Percentiles rank a stretch among this genome's conserved stretches.
phyloP scores from a whole-genome alignment of 208 protist genomes.

The Leishmania martiniquensis region DNA sequence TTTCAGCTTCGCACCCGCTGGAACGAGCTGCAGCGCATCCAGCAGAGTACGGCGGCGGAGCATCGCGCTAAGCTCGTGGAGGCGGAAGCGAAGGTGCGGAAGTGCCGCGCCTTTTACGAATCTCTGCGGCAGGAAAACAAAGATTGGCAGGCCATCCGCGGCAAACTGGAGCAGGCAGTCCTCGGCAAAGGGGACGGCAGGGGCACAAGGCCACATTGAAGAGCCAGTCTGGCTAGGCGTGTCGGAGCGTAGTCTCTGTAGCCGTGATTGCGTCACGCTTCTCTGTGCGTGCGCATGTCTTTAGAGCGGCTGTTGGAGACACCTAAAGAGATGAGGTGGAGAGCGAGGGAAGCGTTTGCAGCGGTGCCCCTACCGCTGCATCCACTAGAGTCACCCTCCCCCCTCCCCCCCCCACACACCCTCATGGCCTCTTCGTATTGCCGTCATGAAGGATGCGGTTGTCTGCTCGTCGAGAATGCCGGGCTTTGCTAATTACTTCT shows the following conservation, averaged over 20 bases:
- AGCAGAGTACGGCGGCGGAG: conserved; percentile 15
- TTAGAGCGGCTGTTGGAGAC: neutral
- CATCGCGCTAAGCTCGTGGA: conserved; percentile 38
- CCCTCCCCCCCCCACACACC: no score
- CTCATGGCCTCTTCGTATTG: no score
- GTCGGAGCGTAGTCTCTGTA: neutral
- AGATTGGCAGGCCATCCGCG: conserved; percentile 57
- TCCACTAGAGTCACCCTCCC: neutral
- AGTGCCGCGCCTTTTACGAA: conserved; percentile 32
- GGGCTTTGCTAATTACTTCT: neutral
- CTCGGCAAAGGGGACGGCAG: neutral
- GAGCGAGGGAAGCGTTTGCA: neutral
- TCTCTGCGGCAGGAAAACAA: conserved; percentile 53
- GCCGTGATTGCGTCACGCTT: neutral
- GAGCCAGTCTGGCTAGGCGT: neutral
- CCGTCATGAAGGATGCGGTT: neutral
- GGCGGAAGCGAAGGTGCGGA: conserved; percentile 39
- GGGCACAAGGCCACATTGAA: neutral
- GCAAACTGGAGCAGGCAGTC: conserved; percentile 43
- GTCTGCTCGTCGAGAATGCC: neutral
- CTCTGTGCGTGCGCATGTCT: neutral
- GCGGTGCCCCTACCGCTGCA: neutral
- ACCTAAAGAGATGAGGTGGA: neutral
- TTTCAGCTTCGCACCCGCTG: conserved; percentile 30
- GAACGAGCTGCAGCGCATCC: conserved; percentile 35